These are phyloP conservation scores for Xylariaceae sp. DNA, from an alignment of 2,329 filamentous ascomycete genomes.

Conservation along the genomic window DNA sequence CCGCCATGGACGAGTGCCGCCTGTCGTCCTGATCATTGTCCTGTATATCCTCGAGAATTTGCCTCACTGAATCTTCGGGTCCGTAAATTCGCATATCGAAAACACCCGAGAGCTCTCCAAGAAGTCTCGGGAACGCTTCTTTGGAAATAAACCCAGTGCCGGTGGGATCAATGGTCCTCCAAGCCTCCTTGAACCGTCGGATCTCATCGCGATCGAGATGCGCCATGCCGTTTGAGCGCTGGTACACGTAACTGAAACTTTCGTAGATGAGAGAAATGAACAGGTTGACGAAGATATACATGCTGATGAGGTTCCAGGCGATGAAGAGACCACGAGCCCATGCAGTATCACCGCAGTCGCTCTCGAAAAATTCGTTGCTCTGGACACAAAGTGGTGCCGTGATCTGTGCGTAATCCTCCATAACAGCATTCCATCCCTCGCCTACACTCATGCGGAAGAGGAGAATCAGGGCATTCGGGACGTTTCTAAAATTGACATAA, in stretches of 20 bases:
- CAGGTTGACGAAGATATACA: constrained; percentile 98
- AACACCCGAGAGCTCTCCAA: constrained; percentile 88
- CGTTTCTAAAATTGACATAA: constrained; percentile 88
- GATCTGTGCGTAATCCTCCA: constrained; percentile 89
- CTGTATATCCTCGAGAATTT: constrained; percentile 79
- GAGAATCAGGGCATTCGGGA: constrained; percentile 88
- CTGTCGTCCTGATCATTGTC: constrained; percentile 46
- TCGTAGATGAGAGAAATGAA: constrained; percentile 99
- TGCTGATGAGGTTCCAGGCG: constrained; percentile 97
- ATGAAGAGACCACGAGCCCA: constrained; percentile 92
- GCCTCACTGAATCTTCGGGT: constrained; percentile 78
- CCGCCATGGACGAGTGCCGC: constrained; percentile 50
- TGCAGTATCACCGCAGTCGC: constrained; percentile 84
- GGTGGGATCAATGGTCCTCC: constrained; percentile 89
- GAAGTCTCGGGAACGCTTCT: constrained; percentile 78
- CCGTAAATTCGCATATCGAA: constrained; percentile 98
- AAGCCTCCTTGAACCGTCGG: constrained; percentile 94
- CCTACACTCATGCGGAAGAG: constrained; percentile 90
- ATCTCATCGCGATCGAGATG: constrained; percentile 91
- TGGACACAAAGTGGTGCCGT: constrained; percentile 75
- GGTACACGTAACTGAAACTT: constrained; percentile 98
- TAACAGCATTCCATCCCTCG: constrained; percentile 93
- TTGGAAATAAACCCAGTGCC: constrained; percentile 89
- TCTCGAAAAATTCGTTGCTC: constrained; percentile 67
- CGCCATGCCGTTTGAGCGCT: constrained; percentile 87